These are phyloP conservation scores for Boletus coccyginus DNA, from an alignment of 768 basidiomycete genomes.

Conservation along the genomic window DNA sequence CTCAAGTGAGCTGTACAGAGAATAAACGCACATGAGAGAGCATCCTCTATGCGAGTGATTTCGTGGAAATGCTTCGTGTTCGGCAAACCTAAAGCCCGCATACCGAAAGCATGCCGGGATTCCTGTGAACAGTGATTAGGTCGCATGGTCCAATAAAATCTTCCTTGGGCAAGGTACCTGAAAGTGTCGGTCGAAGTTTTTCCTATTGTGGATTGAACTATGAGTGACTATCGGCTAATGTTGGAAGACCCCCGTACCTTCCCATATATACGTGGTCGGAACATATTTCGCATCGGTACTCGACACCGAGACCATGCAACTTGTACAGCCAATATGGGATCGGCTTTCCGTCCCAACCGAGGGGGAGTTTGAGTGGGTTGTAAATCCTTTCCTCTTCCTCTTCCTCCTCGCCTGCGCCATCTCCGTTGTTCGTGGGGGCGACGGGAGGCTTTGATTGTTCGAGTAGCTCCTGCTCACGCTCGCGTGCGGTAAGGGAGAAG, in stretches of 20 bases:
- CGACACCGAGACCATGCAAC: constrained; percentile 95
- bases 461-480: constrained; percentile 89
- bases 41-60: constrained; percentile 96
- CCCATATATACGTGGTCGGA: constrained; percentile 98
- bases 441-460: constrained; percentile 61
- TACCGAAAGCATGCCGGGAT: constrained; percentile 95
- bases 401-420: constrained; percentile 69
- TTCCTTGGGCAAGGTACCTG: constrained; percentile 48
- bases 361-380: constrained; percentile 94
- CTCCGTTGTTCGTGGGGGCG: constrained; percentile 41
- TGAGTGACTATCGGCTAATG: constrained; percentile 12
- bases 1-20: background rate
- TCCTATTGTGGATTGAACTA: constrained; percentile 43
- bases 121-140: constrained; percentile 51
- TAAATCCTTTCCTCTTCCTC: constrained; percentile 97
- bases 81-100: constrained; percentile 94
- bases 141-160: background rate
- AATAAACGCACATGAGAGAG: constrained; percentile 73
- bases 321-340: constrained; percentile 99
- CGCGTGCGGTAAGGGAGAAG: constrained; percentile 94
- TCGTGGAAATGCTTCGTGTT: constrained; percentile 99
- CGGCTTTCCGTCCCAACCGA: constrained; percentile 98
- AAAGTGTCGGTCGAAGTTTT: constrained; percentile 96
- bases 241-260: constrained; percentile 46
- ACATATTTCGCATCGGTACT: constrained; percentile 97